Evolutionary conservation across 306 rosid species (phyloP), one percentile per base, ranked within the genome.

Genomic region (Datisca glomerata): DNA sequence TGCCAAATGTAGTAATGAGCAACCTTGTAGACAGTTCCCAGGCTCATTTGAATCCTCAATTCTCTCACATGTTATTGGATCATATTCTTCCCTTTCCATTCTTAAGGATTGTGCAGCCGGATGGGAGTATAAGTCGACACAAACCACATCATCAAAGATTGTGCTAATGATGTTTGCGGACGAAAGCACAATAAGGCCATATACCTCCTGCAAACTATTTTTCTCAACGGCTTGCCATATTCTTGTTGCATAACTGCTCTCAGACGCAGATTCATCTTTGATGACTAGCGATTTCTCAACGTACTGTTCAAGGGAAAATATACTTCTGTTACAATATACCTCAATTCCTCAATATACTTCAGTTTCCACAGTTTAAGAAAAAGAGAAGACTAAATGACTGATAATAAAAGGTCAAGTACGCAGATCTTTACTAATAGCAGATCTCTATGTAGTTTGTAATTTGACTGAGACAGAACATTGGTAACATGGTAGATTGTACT

Each of bases 1-100:
- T 33, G 98, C 93, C 49, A 89, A 66, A 64, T 89, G 98, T 71
- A 89, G 65, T 43, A 84, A 45, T 6, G 95, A 80, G 62, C 95
- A 80, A 43, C 93, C 91, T 48, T 62, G 77, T 66, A 80, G 80
- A 67, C 77, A 72, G 39, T 47, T 72, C 48, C 60, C 71, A 19
- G 74, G 59, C 56, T 72, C 85, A 18, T 59, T 32, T 45, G 78
- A 52, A 55, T 58, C 59, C 29, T 43, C 32, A 27, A 21, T 68
- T 57, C 53, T 65, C 27, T 66, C 64, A 50, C 81, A 78, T 15
- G 70, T 59, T 28, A 74, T 55, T 50, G 89, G 80, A 67, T 68
- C 80, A n/a, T 49, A 51, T 36, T 49, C 69, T 47, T 55, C 66
- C 34, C 20, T 67, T 54, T 79, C 74, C 22, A 11, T 24, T 25